Evolutionary conservation across 768 basidiomycete genomes (phyloP).

Genomic region (Podaxis pistillaris): DNA sequence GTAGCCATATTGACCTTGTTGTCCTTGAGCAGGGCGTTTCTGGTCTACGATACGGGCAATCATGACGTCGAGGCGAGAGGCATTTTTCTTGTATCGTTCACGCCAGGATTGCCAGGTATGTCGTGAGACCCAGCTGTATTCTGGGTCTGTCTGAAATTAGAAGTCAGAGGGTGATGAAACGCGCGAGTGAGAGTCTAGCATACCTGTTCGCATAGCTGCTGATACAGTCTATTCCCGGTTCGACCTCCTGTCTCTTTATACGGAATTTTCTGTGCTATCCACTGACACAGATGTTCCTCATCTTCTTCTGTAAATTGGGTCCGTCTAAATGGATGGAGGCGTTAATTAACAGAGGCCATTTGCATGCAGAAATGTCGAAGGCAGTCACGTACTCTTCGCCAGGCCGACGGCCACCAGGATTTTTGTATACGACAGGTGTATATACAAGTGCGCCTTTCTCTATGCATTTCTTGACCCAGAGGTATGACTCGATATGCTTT

Average conservation of each 20-base stretch:
- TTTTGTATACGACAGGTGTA: slow-evolving; percentile 80
- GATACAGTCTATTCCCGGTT: slow-evolving; percentile 81
- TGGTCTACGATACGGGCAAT: slow-evolving; percentile 68
- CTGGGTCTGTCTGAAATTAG: slow-evolving; percentile 56
- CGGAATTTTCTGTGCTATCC: slow-evolving; percentile 83
- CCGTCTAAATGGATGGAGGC: slow-evolving; percentile 41
- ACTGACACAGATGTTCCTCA: slow-evolving; percentile 69
- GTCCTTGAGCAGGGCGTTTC: slow-evolving; percentile 65
- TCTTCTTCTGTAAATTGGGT: slow-evolving; percentile 79
- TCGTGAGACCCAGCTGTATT: slow-evolving; percentile 75
- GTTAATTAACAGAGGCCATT: neutral
- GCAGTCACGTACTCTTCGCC: slow-evolving; percentile 67
- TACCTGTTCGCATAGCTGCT: slow-evolving; percentile 77
- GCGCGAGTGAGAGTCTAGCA: slow-evolving; percentile 12
- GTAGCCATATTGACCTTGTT: slow-evolving; percentile 83
- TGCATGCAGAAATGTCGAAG: slow-evolving; percentile 2
- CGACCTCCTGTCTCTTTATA: slow-evolving; percentile 80
- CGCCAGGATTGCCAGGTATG: slow-evolving; percentile 93
- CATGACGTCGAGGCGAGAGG: slow-evolving; percentile 58
- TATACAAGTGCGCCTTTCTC: slow-evolving; percentile 64
- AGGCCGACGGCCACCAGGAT: slow-evolving; percentile 76
- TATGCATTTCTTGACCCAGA: slow-evolving; percentile 85
- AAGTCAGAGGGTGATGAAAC: neutral
- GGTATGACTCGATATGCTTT: slow-evolving; percentile 77
- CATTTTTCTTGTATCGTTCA: slow-evolving; percentile 85